Evolutionary conservation across 2,329 filamentous ascomycete genomes (phyloP).

Genomic region (Penicillium sclerotigenum): DNA sequence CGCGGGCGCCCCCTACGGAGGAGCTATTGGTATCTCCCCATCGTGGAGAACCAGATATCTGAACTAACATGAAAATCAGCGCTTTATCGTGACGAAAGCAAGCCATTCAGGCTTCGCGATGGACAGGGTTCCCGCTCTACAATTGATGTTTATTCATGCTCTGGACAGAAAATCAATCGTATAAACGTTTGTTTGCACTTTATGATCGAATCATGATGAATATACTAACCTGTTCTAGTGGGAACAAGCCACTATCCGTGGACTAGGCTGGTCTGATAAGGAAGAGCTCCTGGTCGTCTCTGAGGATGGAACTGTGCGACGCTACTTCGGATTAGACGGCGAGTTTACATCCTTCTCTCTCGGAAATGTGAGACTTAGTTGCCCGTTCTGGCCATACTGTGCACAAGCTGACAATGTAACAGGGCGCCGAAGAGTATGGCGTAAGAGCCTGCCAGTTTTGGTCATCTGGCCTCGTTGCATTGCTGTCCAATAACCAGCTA

Average conservation of each 20-base stretch:
- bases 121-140: constrained; percentile 70
- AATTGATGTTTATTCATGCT: constrained; percentile 92
- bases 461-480: constrained; percentile 83
- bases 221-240: constrained; percentile 52
- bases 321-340: constrained; percentile 86
- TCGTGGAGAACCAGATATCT: background rate
- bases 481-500: constrained; percentile 83
- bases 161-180: constrained; percentile 79
- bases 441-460: constrained; percentile 92
- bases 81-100: constrained; percentile 86
- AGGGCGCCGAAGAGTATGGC: constrained; percentile 80
- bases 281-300: constrained; percentile 87
- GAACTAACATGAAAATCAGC: constrained; percentile 36
- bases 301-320: constrained; percentile 83
- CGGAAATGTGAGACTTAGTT: constrained; percentile 58
- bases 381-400: too few relatives aligned
- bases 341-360: constrained; percentile 94
- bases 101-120: constrained; percentile 74
- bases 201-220: background rate
- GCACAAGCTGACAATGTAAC: constrained; percentile 14
- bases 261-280: constrained; percentile 93
- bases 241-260: constrained; percentile 85
- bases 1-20: constrained; percentile 86
- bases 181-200: constrained; percentile 55
- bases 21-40: constrained; percentile 72